A percentile compares a stretch with the other conserved stretches of the same genome.
These are phyloP conservation scores for Ceratobasidium sp. DNA, from an alignment of 1,284 basidiomycete species.

Conservation along the genomic window DNA sequence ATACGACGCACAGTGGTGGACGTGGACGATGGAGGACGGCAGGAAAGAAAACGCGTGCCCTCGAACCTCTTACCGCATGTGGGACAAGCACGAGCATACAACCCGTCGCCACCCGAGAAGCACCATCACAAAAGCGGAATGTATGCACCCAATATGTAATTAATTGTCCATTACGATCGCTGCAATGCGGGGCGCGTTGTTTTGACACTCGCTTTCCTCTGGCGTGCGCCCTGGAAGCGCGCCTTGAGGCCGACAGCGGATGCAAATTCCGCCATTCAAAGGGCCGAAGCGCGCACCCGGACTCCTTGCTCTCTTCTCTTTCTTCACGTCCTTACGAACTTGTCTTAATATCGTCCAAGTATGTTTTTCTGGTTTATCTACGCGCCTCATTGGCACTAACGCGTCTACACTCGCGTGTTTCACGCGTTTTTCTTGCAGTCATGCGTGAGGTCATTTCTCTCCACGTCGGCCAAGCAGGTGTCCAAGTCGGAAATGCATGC, in stretches of 20 bases:
- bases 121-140: background rate
- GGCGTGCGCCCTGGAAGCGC: background rate
- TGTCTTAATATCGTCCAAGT: background rate
- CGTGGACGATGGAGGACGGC: conserved; percentile 26
- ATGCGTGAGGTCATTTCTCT: conserved; percentile 79
- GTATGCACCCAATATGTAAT: conserved; percentile 30
- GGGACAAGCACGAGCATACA: conserved; percentile 1
- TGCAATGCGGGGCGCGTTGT: background rate
- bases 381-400: too few relatives aligned
- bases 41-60: conserved; percentile 3
- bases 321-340: conserved; percentile 29
- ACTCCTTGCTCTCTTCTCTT: background rate
- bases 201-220: conserved; percentile 6
- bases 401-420: background rate
- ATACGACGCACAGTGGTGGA: conserved; percentile 38
- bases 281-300: background rate
- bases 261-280: conserved; percentile 26
- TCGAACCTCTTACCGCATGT: background rate
- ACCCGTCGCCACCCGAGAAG: conserved; percentile 25
- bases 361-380: background rate
- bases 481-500: conserved; percentile 96
- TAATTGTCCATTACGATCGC: conserved; percentile 8
- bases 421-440: conserved; percentile 25
- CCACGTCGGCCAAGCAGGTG: conserved; percentile 94
- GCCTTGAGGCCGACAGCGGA: conserved; percentile 24